These are phyloP conservation scores for Alternaria sp. DNA, from an alignment of 2,329 filamentous ascomycete genomes.

Conservation along the genomic window DNA sequence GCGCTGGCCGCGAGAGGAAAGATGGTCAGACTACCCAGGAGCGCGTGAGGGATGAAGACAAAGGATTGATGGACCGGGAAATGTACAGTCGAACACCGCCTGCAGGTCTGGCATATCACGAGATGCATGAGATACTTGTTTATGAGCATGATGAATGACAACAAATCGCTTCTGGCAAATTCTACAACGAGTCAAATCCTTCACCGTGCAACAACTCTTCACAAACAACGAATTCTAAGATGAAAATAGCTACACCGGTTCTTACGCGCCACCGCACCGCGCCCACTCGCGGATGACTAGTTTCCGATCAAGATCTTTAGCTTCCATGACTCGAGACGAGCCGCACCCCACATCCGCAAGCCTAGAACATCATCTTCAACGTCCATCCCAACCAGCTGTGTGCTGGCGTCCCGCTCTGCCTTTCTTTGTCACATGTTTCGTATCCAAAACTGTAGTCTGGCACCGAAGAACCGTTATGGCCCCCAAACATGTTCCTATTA, in stretches of 20 bases:
- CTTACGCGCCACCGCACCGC: not conserved
- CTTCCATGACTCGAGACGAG: not conserved
- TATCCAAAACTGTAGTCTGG: not conserved
- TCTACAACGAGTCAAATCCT: not conserved
- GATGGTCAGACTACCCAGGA: constrained; percentile 6
- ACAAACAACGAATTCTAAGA: not conserved
- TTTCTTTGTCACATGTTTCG: not conserved
- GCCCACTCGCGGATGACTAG: not conserved
- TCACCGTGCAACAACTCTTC: not conserved
- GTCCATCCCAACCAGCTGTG: not conserved
- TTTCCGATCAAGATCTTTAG: not conserved
- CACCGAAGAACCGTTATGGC: not conserved
- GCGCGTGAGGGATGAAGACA: not conserved
- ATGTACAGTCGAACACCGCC: not conserved
- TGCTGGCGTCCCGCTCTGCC: not conserved
- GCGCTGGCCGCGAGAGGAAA: constrained; percentile 51
- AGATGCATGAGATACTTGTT: not conserved
- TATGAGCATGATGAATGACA: not conserved
- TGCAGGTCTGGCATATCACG: not conserved
- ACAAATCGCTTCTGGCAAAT: not conserved
- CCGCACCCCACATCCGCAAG: not conserved
- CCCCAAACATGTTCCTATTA: not conserved
- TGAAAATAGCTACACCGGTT: not conserved
- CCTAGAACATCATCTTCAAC: not conserved
- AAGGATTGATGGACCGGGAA: not conserved